Conservation (phyloP, 2,329 filamentous ascomycete species). For the Dothiorella sarmentorum region DNA sequence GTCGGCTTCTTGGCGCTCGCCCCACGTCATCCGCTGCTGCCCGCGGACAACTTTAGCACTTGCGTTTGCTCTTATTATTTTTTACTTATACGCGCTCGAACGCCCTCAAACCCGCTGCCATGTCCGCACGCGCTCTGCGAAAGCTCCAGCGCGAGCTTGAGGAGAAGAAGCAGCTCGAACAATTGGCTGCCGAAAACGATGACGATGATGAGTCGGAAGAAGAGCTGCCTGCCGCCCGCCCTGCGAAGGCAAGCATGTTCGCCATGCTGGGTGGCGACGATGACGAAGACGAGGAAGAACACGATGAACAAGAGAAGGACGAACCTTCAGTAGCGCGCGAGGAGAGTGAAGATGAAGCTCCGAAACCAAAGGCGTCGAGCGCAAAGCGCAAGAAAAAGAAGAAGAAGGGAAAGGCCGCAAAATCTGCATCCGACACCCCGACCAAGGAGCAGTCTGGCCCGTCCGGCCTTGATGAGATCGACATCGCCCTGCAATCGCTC, state of each 20-base stretch:
- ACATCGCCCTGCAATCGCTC: conserved; percentile 56
- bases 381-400: conserved; percentile 53
- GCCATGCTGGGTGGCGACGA: conserved; percentile 44
- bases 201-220: conserved; percentile 40
- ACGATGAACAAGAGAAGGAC: conserved; percentile 29
- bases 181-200: conserved; percentile 36
- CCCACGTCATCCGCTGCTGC: conserved; percentile 13
- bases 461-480: conserved; percentile 59
- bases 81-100: not conserved
- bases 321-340: conserved; percentile 19
- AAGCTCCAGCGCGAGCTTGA: conserved; percentile 62
- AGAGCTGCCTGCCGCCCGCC: conserved; percentile 27
- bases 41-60: not conserved
- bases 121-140: conserved; percentile 65
- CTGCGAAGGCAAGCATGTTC: conserved; percentile 44
- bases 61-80: not conserved
- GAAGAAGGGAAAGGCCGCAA: conserved; percentile 50
- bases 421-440: conserved; percentile 2
- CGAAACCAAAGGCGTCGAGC: conserved; percentile 36
- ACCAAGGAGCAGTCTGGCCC: conserved; percentile 46
- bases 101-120: conserved; percentile 30
- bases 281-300: conserved; percentile 36
- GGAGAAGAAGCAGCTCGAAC: conserved; percentile 49
- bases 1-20: not conserved
- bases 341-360: conserved; percentile 21